These are phyloP conservation scores for Bodo saltans DNA, from an alignment of 78 protist genomes.

Conservation along the genomic window DNA sequence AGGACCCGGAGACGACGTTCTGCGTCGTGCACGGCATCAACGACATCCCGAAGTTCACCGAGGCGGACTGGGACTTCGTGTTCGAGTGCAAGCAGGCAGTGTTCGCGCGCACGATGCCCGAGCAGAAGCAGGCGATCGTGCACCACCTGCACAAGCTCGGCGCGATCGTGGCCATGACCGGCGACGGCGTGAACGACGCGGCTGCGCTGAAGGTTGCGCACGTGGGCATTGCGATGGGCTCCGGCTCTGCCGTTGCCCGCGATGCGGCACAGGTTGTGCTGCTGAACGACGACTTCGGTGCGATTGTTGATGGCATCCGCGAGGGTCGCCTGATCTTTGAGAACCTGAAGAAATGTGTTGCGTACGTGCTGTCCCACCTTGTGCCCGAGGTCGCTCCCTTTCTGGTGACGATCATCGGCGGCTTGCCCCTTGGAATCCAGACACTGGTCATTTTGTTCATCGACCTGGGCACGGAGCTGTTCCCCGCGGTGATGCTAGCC, in stretches of 20 bases:
- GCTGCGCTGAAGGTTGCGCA: constrained; percentile 77
- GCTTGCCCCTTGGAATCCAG: constrained; percentile 80
- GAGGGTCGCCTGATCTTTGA: background rate
- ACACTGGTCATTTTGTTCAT: constrained; percentile 76
- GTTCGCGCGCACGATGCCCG: constrained; percentile 92
- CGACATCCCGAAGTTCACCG: background rate
- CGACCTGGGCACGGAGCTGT: constrained; percentile 88
- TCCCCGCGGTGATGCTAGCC: constrained; percentile 89
- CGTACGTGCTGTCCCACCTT: constrained; percentile 81
- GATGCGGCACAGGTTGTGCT: constrained; percentile 10
- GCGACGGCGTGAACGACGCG: constrained; percentile 96
- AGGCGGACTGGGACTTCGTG: background rate
- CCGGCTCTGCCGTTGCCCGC: constrained; percentile 19
- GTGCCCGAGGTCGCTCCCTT: constrained; percentile 89
- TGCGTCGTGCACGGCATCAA: background rate
- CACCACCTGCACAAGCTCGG: constrained; percentile 63
- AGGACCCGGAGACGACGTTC: background rate
- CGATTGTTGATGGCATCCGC: constrained; percentile 1
- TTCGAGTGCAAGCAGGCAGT: constrained; percentile 46
- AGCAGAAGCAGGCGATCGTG: constrained; percentile 88
- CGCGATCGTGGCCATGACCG: constrained; percentile 87
- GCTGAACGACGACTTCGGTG: background rate
- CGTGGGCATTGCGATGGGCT: constrained; percentile 38
- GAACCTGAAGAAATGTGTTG: constrained; percentile 3
- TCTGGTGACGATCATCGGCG: constrained; percentile 65